Conservation (phyloP, 129 eudicot genomes). For the Pseudognaphalium luteoalbum region DNA sequence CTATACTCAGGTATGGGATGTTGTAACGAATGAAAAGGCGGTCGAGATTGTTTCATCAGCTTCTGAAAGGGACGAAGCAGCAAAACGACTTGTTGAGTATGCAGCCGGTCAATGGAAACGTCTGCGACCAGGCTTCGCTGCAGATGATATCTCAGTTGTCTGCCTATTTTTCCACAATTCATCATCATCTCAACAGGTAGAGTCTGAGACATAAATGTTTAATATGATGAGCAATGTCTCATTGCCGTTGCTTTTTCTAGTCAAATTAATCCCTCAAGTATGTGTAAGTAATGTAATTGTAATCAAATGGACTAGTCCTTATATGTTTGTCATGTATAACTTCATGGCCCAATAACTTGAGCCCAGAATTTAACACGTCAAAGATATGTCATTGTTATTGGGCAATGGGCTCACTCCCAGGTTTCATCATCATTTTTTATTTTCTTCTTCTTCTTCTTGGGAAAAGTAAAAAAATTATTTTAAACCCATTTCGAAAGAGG, state of each 20-base stretch:
- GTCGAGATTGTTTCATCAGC: conserved; percentile 72
- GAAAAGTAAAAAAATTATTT: too few species aligned
- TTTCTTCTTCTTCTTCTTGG: too few species aligned
- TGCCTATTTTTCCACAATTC: conserved; percentile 68
- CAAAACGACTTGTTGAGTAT: conserved; percentile 63
- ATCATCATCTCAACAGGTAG: conserved; percentile 4
- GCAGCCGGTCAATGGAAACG: conserved; percentile 80
- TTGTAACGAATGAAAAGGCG: conserved; percentile 82
- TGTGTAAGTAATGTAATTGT: conserved; percentile 11
- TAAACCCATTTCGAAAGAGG: too few species aligned
- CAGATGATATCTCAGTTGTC: conserved; percentile 85
- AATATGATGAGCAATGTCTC: conserved; percentile 24
- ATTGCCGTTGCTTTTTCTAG: conserved; percentile 18
- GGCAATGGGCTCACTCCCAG: too few species aligned
- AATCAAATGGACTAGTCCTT: background rate
- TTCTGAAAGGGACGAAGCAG: conserved; percentile 60
- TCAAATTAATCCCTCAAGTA: background rate
- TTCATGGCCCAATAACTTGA: conserved; percentile 7
- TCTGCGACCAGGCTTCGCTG: conserved; percentile 48
- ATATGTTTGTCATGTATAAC: background rate
- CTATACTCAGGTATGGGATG: conserved; percentile 83
- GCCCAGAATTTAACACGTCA: background rate
- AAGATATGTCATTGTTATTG: too few species aligned
- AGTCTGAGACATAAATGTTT: background rate
- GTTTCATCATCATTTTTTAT: too few species aligned